Conservation (phyloP, 306 rosid species). For the Cicer pinnatifidum region DNA sequence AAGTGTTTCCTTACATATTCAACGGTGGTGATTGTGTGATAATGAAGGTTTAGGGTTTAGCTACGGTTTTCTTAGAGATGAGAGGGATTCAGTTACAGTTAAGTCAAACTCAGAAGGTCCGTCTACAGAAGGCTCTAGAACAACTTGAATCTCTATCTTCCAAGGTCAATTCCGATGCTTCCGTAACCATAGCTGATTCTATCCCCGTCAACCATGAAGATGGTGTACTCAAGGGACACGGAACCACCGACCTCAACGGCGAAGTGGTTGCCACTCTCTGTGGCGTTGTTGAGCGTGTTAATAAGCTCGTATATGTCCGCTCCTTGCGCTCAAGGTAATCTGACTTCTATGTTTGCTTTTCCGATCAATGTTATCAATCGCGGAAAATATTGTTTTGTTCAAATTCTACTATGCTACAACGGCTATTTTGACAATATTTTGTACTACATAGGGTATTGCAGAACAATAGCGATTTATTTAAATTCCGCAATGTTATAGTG, state of each 20-base stretch:
- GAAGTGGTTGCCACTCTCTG: slow-evolving; percentile 83
- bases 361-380: no score
- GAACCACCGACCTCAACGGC: slow-evolving; percentile 74
- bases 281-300: slow-evolving; percentile 85
- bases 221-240: slow-evolving; percentile 82
- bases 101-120: slow-evolving; percentile 89
- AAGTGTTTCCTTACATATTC: no score
- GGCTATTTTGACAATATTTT: no score
- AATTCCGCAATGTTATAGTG: no score
- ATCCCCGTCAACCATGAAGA: slow-evolving; percentile 83
- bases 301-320: slow-evolving; percentile 91
- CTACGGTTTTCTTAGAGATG: slow-evolving; percentile 43
- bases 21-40: neutral
- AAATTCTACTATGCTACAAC: no score
- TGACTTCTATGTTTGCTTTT: neutral
- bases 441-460: no score
- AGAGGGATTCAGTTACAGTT: slow-evolving; percentile 58
- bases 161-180: slow-evolving; percentile 71
- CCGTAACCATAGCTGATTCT: slow-evolving; percentile 82
- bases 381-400: no score
- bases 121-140: slow-evolving; percentile 73
- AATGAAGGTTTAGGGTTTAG: slow-evolving; percentile 29
- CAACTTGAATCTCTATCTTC: slow-evolving; percentile 65
- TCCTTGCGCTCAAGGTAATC: slow-evolving; percentile 69
- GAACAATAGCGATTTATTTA: no score